These are phyloP conservation scores for Boechera retrofracta DNA, from an alignment of 345 rosid species.

Conservation along the genomic window DNA sequence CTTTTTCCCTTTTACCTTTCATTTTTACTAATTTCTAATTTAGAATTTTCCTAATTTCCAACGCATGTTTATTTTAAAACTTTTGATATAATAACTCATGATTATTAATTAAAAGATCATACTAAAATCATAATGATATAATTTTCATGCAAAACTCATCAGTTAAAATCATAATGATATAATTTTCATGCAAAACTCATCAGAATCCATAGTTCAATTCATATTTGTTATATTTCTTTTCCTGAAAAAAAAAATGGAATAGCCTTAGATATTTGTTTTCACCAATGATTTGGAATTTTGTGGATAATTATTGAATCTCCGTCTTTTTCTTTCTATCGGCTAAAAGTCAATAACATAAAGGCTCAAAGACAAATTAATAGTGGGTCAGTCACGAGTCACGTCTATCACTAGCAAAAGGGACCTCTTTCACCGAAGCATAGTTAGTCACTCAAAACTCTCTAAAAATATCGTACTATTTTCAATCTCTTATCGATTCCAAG, in stretches of 20 bases:
- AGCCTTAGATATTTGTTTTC: background rate
- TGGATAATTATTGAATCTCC: background rate
- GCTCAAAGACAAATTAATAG: slow-evolving; percentile 17
- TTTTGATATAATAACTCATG: background rate
- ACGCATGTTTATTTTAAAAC: no score
- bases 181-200: background rate
- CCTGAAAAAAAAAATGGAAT: background rate
- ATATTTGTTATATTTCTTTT: background rate
- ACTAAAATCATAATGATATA: no score
- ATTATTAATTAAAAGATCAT: background rate
- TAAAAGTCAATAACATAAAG: background rate
- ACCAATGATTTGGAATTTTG: slow-evolving; percentile 13
- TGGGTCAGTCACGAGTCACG: slow-evolving; percentile 25
- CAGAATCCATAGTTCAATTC: background rate
- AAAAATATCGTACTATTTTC: background rate
- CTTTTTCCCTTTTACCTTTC: background rate
- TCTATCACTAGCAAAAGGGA: slow-evolving; percentile 31
- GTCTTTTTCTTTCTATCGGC: background rate
- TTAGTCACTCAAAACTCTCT: slow-evolving; percentile 32
- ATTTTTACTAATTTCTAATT: background rate
- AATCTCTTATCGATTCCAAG: background rate
- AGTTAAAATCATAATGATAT: background rate
- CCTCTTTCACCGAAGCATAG: slow-evolving; percentile 40
- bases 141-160: no score
- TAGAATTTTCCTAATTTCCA: background rate